Evolutionary conservation across 805 yeast genomes (phyloP), one percentile per base, ranked within the genome.

Genomic region (Spathaspora gorwiae): DNA sequence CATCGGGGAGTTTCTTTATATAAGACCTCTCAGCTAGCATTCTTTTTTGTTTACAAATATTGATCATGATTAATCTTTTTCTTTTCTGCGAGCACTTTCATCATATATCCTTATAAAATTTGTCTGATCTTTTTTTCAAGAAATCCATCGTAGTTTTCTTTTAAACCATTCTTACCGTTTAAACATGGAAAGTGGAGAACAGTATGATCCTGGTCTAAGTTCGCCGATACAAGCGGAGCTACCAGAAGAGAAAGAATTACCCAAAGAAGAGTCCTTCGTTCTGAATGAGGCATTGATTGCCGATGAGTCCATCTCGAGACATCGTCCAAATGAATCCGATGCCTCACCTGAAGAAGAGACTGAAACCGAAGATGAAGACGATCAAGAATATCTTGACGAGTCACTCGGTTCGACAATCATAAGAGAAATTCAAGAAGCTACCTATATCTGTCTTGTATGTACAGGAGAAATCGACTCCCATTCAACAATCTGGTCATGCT

Each of bases 401-500:
- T 55, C 69, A 7, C 55, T 69, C 14, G 56, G 73, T 9, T 53
- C 68, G 26, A 62, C 73, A n/a, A 80, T 84, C 37, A 55, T 73
- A 37, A 66, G 65, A 29, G 94, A 87, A 53, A 78, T 86, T 39
- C 73, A 71, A 37, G 75, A 78, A 10, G 90, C 87, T n/a, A 73
- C 76, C 1, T 90, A 92, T 57, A 75, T 80, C 1, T 92, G 99
- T 65, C 72, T 92, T 61, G 88, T 92, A 10, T 92, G 99, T 64
- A 87, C 96, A 0, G 83, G 86, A 33, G 92, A 88, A 51, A 75
- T 92, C 48, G 87, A 82, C 42, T 72, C 78, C 4, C 65, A 70
- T 10, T 81, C 90, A 19, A 66, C 73, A 39, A 72, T 90, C 44
- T 94, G 96, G 94, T 76, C 89, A 6, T 92, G 99, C 61, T 61